Evolutionary conservation across 2,329 filamentous ascomycete species (phyloP), one percentile per base, ranked within the genome.

Genomic region (Coleophoma eucalyptorum): DNA sequence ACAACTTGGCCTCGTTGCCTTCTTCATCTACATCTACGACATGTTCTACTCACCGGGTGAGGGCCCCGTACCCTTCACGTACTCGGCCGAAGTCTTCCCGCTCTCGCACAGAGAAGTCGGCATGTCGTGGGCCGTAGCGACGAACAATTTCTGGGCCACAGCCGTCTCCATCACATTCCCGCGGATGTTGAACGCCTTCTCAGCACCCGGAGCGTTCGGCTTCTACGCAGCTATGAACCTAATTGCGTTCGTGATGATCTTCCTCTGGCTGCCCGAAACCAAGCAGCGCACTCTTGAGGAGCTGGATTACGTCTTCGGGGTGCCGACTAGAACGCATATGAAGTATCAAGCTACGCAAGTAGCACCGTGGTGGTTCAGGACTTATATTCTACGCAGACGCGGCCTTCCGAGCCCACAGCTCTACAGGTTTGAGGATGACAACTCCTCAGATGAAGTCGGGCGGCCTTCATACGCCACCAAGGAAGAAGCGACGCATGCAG

Each of bases 51-150:
- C 80, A 0, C 80, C 81, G 1, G 82, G 78, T 3, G 85, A 89
- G 65, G 86, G 86, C 0, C 79, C 86, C 0, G 84, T 88, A 7
- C 84, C 84, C 0, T 88, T 84, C 62, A 80, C 81, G 0, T 88
- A 88, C 67, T 79, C 76, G 5, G 83, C 85, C 40, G 86, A 89
- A 64, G 82, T 87, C 2, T 89, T 85, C 63, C 85, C 86, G 0
- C 75, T 88, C 1, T 85, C 82, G 1, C 84, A 89, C 63, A 77
- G 86, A 60, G 86, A 89, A 62, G 76, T 88, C 20, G 86, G 86
- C 50, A 89, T 89, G 86, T 78, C 77, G 0, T 87, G 79, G 67
- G 80, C 83, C 7, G 84, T 88, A 8, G 81, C 84, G 1, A 87
- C 82, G 0, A 86, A 82, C 55, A 72, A 86, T 44, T 74, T 75